phyloP scores from a whole-genome alignment of 2,329 filamentous ascomycete genomes.

The Colletotrichum cereale region DNA sequence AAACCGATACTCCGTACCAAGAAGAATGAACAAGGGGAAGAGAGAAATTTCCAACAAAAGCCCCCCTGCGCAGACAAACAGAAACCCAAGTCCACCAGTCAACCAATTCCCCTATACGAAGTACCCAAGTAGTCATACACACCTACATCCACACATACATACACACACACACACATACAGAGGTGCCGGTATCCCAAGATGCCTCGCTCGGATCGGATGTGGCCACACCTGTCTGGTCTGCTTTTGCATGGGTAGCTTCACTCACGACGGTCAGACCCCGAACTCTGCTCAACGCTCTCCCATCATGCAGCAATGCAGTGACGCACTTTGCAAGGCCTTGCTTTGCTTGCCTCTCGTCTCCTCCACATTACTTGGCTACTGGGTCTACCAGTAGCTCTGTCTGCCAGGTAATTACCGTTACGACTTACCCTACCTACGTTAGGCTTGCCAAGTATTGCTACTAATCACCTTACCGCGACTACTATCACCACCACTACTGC shows the following conservation, averaged over 20 bases:
- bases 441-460: neutral
- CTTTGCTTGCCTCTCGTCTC: neutral
- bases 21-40: neutral
- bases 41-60: neutral
- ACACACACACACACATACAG: neutral
- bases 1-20: no score
- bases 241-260: slow-evolving; percentile 22
- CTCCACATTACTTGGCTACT: no score
- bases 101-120: no score
- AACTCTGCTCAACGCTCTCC: slow-evolving; percentile 24
- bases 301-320: neutral
- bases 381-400: no score
- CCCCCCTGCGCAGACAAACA: neutral
- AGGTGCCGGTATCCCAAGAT: neutral
- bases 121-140: no score
- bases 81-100: neutral
- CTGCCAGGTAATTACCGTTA: neutral
- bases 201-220: slow-evolving; percentile 15
- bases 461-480: neutral
- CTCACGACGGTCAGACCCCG: slow-evolving; percentile 27
- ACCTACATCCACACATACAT: no score
- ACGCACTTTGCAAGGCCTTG: slow-evolving; percentile 5
- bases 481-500: no score
- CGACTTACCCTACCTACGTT: neutral
- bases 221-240: neutral